Evolutionary conservation across 306 rosid genomes (phyloP), one percentile per base, ranked within the genome.

Genomic region (Acmispon strigosus): DNA sequence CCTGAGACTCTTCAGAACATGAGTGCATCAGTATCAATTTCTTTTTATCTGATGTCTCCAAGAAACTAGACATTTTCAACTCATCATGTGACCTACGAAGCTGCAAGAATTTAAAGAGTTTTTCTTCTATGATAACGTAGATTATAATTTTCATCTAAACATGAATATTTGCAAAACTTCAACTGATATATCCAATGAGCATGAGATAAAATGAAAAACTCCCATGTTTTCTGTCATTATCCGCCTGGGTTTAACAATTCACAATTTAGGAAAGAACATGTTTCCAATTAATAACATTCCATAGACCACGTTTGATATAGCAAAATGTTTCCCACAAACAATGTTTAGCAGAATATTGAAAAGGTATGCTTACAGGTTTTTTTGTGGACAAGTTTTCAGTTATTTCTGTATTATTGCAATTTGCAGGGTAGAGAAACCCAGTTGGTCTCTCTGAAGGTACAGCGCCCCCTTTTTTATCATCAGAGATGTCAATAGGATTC

Each of bases 31-130:
- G 76, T 62, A n/a, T n/a, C n/a, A n/a, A n/a, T n/a, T n/a, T n/a
- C n/a, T 51, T 61, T 50, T 72, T 62, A 73, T 63, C 81, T 71
- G 62, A 53, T 56, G 59, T 67, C 78, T 67, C 74, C 81, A 70
- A 55, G 52, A 66, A 58, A 70, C 27, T 53, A 56, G 76, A 43
- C 52, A 19, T 66, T 55, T 82, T 76, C 77, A 75, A 62, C 58
- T 82, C 78, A 72, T 73, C 81, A 69, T 37, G 69, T 62, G 77
- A 82, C 87, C 90, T 84, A 85, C 69, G 78, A 79, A 73, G 81
- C 92, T 92, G 96, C 80, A 74, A 77, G 89, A 85, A 81, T 86
- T 80, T 83, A 72, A 83, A 87, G 80, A 84, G 76, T 83, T 27
- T 27, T 2, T 84, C 77, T 73, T 47, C 61, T 60, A 53, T 64